These are phyloP conservation scores for Paecilomyces sp. DNA, from an alignment of 2,329 filamentous ascomycete genomes.

Conservation along the genomic window DNA sequence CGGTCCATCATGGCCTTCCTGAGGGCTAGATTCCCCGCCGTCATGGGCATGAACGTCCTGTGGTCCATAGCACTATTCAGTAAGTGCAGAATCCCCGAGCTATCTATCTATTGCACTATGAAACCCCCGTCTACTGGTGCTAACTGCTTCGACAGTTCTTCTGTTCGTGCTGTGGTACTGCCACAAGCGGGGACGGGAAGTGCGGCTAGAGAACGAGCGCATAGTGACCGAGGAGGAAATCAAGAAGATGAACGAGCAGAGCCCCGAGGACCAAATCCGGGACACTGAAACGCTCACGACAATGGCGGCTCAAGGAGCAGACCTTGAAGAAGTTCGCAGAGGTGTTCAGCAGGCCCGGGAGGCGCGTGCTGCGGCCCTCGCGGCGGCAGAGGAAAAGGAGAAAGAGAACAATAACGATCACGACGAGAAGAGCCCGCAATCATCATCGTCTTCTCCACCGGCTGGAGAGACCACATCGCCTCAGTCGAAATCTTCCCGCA, in stretches of 20 bases:
- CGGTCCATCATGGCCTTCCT: constrained; percentile 86
- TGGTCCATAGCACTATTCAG: constrained; percentile 83
- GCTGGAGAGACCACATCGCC: constrained; percentile 24
- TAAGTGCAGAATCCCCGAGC: constrained; percentile 42
- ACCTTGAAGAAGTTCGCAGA: constrained; percentile 30
- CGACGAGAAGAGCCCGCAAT: background rate
- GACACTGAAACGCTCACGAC: constrained; percentile 32
- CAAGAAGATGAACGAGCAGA: constrained; percentile 29
- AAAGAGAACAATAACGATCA: constrained; percentile 1
- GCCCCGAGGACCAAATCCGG: constrained; percentile 22
- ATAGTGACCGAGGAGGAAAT: constrained; percentile 41
- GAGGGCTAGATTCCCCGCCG: constrained; percentile 79
- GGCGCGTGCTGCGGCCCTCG: constrained; percentile 20
- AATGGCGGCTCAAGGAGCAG: constrained; percentile 33
- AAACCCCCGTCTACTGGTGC: background rate
- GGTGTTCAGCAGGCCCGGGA: constrained; percentile 33
- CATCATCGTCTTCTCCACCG: constrained; percentile 7
- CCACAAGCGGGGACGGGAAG: constrained; percentile 87
- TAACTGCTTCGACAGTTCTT: constrained; percentile 52
- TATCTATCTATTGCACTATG: background rate
- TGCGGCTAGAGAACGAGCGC: constrained; percentile 61
- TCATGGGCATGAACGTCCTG: constrained; percentile 84
- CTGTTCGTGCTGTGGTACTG: constrained; percentile 98
- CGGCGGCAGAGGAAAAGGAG: constrained; percentile 6
- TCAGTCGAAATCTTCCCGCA: background rate